Base-by-base conservation (phyloP, 768 basidiomycete species). In the Fibroporia radiculosa region DNA sequence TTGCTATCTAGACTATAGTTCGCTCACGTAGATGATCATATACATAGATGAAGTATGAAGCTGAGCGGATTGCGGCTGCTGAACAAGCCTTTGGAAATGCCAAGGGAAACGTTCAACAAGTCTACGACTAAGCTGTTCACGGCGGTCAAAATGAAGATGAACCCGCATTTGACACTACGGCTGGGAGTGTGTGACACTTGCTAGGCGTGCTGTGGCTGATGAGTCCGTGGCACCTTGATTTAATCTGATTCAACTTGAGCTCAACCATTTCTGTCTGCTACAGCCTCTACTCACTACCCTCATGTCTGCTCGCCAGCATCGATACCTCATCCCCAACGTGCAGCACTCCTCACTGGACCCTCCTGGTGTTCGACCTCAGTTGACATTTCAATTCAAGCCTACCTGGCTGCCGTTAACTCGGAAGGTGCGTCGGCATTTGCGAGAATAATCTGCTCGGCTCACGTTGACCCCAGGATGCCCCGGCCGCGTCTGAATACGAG, bases 41-140 rank as follows among this genome's bases (percentile, higher is more conserved):
- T n/a, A n/a, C n/a, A 25, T 39, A 78, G 75, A 51, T 67, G 53
- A 72, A 74, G 51, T 84, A 80, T 48, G 85, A 89, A 62, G 58
- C 67, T 4, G 69, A 70, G 24, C 71, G 72, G 52, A 80, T 75
- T 25, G 51, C 70, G 6, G 65, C 71, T 13, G 80, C 84, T 6
- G 72, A 80, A 5, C 68, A 73, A 40, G 57, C 64, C 20, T 47
- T 54, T 34, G 26, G 35, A 10, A 46, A 42, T 4, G 59, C 57
- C 2, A 66, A 70, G 12, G 57, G 56, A 28, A 82, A 83, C 49
- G 42, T 72, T 12, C 54, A 57, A 40, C 70, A 77, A 51, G 65
- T 72, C 0, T 77, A 71, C 44, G 71, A 80, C 12, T 71, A 75
- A 53, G 80, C 82, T 1, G 44, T 62, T 8, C 66, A 70, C 46